Base-by-base conservation (phyloP, 371 early-diverging fungal genomes). In the Mortierella sp. region DNA sequence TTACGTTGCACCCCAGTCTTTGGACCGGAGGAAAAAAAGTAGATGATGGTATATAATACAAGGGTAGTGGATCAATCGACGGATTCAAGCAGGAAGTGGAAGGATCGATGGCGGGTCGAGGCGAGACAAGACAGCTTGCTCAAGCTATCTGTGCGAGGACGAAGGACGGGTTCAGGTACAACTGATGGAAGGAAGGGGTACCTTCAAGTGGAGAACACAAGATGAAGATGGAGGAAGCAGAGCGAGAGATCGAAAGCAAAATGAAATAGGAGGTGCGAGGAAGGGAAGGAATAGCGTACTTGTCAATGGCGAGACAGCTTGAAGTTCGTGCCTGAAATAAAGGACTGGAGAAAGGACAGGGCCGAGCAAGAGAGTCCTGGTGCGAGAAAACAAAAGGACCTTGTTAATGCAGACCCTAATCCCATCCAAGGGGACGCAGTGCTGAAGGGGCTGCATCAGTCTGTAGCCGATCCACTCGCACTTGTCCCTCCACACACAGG, bases 351-450 rank as follows among this genome's bases (percentile, higher is more conserved):
- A 49, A 24, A 46, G 4, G 26, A 30, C 30, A 27, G 12, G 64
- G 56, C 26, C 16, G 63, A 19, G 38, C 10, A 30, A n/a, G 45
- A 12, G 13, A 49, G 24, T 16, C 9, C 50, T 26, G 9, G 7
- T 50, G 14, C 28, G 23, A 27, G 30, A 55, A 49, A 50, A 49
- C 27, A 48, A 43, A 42, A 24, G 34, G 41, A 51, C 14, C 26
- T 26, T 14, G 51, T 38, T 38, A 53, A 53, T 53, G 53, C 38
- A 48, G 26, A 48, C 59, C 49, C 49, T 47, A 23, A 31, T 38
- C 38, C 10, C 42, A 55, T 43, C 55, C 41, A 55, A 55, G 55
- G 55, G 55, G 55, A 55, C 39, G 19, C 1, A 54, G 34, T 19
- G 21, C 21, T 2, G 47, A 51, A 30, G 34, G 34, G 34, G 34